A percentile compares a stretch with the other conserved stretches of the same genome.
Conservation (phyloP, 768 basidiomycete species). For the Mycena galopus region DNA sequence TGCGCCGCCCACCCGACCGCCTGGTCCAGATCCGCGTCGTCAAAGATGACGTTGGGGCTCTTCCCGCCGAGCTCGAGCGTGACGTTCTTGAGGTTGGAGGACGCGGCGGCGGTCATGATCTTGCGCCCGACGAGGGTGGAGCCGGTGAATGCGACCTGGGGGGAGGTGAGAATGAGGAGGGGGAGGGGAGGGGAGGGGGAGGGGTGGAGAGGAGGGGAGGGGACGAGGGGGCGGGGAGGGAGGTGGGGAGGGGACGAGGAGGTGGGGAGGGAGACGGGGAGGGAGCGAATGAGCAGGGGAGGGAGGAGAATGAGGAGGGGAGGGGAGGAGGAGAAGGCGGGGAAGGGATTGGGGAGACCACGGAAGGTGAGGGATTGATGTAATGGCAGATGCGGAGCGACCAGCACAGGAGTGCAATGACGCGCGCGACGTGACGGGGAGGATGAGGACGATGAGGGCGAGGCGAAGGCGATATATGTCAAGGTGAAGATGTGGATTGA, state of each 20-base stretch:
- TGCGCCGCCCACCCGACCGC: slow-evolving; percentile 74
- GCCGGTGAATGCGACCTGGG: slow-evolving; percentile 79
- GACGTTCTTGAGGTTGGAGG: slow-evolving; percentile 81
- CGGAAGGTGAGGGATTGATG: too few relatives aligned
- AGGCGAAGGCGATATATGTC: too few relatives aligned
- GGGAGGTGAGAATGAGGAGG: not conserved
- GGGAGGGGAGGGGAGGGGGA: not conserved
- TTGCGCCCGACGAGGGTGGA: slow-evolving; percentile 79
- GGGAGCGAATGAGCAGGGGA: not conserved
- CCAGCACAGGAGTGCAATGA: too few relatives aligned
- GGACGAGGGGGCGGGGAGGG: not conserved
- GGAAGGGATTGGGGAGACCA: too few relatives aligned
- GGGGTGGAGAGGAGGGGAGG: not conserved
- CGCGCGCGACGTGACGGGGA: not conserved
- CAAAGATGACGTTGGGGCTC: slow-evolving; percentile 72
- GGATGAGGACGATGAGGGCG: too few relatives aligned
- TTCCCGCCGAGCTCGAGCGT: slow-evolving; percentile 83
- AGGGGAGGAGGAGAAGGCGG: not conserved
- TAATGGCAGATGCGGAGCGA: too few relatives aligned
- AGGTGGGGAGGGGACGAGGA: not conserved
- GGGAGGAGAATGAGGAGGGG: not conserved
- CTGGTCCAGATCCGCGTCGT: slow-evolving; percentile 73
- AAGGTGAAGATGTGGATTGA: too few relatives aligned
- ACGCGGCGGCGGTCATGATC: slow-evolving; percentile 77
- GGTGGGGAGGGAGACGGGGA: not conserved